Percentiles rank a stretch among this genome's conserved stretches.
Evolutionary conservation across 495 filamentous ascomycete species (phyloP).

Genomic region (Friedmanniomyces endolithicus): DNA sequence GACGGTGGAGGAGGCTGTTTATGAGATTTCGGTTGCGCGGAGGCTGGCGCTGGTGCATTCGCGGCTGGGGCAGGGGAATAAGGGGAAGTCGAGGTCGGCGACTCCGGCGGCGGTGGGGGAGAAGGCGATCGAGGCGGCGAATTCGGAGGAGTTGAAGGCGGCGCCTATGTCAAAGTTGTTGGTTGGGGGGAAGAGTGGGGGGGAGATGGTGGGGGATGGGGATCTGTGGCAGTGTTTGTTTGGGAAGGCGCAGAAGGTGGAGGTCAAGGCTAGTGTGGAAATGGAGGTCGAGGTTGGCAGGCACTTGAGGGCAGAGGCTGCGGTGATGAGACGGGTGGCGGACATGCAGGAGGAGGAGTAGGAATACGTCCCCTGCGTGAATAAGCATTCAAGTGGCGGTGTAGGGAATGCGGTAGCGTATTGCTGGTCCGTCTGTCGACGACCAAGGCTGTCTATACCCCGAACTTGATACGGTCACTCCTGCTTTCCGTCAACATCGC

Average conservation of each 20-base stretch:
- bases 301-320: conserved; percentile 27
- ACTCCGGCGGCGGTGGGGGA: conserved; percentile 30
- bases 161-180: conserved; percentile 55
- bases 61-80: conserved; percentile 26
- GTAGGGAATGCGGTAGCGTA: too few relatives aligned
- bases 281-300: conserved; percentile 22
- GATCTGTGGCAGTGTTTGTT: conserved; percentile 90
- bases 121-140: conserved; percentile 60
- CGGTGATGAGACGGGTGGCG: conserved; percentile 1
- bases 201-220: conserved; percentile 64
- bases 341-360: background rate
- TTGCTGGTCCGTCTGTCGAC: background rate
- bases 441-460: background rate
- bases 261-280: conserved; percentile 12
- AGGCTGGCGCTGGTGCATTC: conserved; percentile 61
- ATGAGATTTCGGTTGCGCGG: conserved; percentile 66
- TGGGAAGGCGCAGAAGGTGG: conserved; percentile 19
- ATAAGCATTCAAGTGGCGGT: too few relatives aligned
- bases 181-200: conserved; percentile 54
- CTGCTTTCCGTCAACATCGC: too few relatives aligned
- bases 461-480: too few relatives aligned
- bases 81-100: conserved; percentile 20
- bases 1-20: conserved; percentile 82
- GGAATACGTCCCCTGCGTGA: background rate
- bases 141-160: conserved; percentile 67